A percentile compares a stretch with the other conserved stretches of the same genome.
These are phyloP conservation scores for Guyanaporus albipodus DNA, from an alignment of 768 basidiomycete genomes.

Conservation along the genomic window DNA sequence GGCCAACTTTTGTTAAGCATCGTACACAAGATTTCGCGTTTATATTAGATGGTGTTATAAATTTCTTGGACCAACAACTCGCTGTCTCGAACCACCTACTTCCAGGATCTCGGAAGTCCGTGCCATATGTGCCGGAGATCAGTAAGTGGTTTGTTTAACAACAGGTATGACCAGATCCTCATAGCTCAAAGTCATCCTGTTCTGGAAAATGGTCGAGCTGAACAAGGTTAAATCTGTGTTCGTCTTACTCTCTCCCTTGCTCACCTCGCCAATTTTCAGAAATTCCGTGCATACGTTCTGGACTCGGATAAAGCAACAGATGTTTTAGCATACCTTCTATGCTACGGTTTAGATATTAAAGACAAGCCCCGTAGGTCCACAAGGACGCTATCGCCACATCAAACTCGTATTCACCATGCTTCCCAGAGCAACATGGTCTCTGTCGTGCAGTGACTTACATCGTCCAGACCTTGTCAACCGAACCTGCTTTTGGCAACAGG, in stretches of 20 bases:
- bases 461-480: constrained; percentile 86
- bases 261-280: constrained; percentile 45
- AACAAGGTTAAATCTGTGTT: constrained; percentile 67
- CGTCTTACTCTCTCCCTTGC: neutral
- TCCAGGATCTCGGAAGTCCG: constrained; percentile 80
- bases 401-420: constrained; percentile 4
- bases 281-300: constrained; percentile 80
- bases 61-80: constrained; percentile 72
- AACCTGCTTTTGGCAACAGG: constrained; percentile 69
- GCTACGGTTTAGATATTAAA: constrained; percentile 83
- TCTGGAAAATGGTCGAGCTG: constrained; percentile 90
- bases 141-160: constrained; percentile 44
- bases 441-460: constrained; percentile 89
- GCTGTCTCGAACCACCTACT: constrained; percentile 68
- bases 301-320: constrained; percentile 80
- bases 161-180: constrained; percentile 2
- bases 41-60: constrained; percentile 67
- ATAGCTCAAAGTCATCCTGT: constrained; percentile 55
- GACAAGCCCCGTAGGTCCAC: constrained; percentile 78
- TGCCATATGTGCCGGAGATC: constrained; percentile 80
- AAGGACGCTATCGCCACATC: neutral
- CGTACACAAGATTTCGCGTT: constrained; percentile 87
- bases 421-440: constrained; percentile 82
- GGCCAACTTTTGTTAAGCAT: constrained; percentile 50
- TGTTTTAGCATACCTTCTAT: constrained; percentile 71